These are phyloP conservation scores for Metschnikowia sp. DNA, from an alignment of 805 yeast genomes.

Conservation along the genomic window DNA sequence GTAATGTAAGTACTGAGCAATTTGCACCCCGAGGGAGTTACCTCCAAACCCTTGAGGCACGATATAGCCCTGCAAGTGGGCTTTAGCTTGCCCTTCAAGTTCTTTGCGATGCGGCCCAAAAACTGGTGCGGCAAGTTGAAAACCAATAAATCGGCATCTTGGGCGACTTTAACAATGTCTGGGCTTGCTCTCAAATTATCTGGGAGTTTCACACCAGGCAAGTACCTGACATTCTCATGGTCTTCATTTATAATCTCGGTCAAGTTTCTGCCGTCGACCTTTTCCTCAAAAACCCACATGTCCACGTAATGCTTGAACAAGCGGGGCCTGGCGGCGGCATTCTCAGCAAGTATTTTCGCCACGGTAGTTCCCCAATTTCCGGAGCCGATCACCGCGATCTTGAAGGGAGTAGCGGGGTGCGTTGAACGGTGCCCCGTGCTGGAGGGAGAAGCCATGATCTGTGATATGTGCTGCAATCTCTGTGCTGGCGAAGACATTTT, in stretches of 20 bases:
- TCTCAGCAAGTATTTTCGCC: conserved; percentile 93
- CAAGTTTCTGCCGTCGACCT: conserved; percentile 69
- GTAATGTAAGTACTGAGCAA: conserved; percentile 76
- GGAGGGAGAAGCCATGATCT: conserved; percentile 15
- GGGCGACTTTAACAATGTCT: conserved; percentile 68
- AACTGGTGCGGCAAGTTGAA: conserved; percentile 98
- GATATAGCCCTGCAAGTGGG: conserved; percentile 82
- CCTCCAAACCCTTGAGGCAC: conserved; percentile 93
- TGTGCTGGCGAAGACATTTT: conserved; percentile 13
- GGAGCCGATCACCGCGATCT: conserved; percentile 65
- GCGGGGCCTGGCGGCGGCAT: conserved; percentile 65
- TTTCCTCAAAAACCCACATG: conserved; percentile 97
- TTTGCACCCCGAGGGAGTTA: conserved; percentile 79
- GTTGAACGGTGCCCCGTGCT: conserved; percentile 2
- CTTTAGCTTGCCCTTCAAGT: conserved; percentile 71
- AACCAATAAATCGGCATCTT: conserved; percentile 79
- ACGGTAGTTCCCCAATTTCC: conserved; percentile 99
- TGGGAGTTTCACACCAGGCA: conserved; percentile 87
- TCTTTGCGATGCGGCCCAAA: conserved; percentile 69
- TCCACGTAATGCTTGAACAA: conserved; percentile 71
- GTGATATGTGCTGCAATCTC: conserved; percentile 20
- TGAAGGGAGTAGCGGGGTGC: conserved; percentile 27
- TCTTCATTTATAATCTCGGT: conserved; percentile 86
- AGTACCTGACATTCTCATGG: conserved; percentile 92
- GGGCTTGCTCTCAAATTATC: conserved; percentile 86